These are phyloP conservation scores for Pleurotus eryngii DNA, from an alignment of 768 basidiomycete genomes.

Conservation along the genomic window DNA sequence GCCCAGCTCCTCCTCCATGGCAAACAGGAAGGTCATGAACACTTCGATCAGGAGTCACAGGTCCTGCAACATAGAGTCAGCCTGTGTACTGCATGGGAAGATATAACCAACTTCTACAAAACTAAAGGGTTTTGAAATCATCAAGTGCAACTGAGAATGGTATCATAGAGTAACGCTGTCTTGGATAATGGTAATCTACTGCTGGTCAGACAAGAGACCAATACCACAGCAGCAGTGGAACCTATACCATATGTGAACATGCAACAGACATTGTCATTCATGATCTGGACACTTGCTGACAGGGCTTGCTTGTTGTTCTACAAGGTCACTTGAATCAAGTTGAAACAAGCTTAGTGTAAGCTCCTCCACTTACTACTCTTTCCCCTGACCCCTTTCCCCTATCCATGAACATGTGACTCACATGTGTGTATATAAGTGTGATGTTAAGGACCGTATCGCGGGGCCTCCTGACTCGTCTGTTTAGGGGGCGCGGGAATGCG, in stretches of 20 bases:
- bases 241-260: slow-evolving; percentile 20
- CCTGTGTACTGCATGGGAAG: background rate
- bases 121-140: slow-evolving; percentile 11
- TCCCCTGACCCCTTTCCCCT: too few relatives aligned
- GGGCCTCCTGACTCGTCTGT: too few relatives aligned
- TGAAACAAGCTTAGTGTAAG: too few relatives aligned
- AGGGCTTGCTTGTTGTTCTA: background rate
- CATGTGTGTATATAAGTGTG: too few relatives aligned
- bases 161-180: slow-evolving; percentile 15
- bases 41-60: slow-evolving; percentile 12
- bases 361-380: too few relatives aligned
- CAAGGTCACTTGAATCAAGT: too few relatives aligned
- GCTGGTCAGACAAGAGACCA: background rate
- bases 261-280: slow-evolving; percentile 22
- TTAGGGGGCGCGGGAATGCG: too few relatives aligned
- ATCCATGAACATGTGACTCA: too few relatives aligned
- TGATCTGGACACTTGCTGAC: slow-evolving; percentile 11
- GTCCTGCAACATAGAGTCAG: slow-evolving; percentile 8
- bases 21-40: slow-evolving; percentile 17
- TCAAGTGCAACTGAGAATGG: slow-evolving; percentile 16
- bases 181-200: slow-evolving; percentile 14
- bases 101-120: slow-evolving; percentile 1
- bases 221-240: background rate
- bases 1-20: slow-evolving; percentile 14
- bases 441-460: too few relatives aligned